These are phyloP conservation scores for Aristolochia contorta DNA, from an alignment of 164 flowering plant genomes.

Conservation along the genomic window DNA sequence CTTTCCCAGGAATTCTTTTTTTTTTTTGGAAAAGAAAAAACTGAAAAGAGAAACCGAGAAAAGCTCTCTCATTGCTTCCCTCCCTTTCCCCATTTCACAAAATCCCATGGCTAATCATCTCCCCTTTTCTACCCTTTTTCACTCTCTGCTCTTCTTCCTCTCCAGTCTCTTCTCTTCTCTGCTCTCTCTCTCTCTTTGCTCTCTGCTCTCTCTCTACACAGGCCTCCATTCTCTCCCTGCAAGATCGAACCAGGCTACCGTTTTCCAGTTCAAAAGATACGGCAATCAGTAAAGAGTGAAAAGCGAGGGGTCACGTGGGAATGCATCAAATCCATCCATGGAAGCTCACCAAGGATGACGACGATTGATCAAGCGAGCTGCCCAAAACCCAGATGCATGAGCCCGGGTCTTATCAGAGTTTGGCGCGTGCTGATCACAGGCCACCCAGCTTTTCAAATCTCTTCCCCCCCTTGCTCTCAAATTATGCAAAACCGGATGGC, in stretches of 20 bases:
- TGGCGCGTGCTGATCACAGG: too few relatives aligned
- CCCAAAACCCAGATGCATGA: too few relatives aligned
- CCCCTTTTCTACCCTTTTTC: background rate
- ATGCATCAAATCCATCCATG: too few relatives aligned
- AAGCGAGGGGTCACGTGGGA: background rate
- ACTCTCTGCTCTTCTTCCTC: background rate
- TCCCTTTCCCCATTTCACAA: conserved; percentile 4
- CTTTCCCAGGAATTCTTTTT: conserved; percentile 2
- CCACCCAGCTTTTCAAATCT: too few relatives aligned
- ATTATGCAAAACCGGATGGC: too few relatives aligned
- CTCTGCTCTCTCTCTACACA: background rate
- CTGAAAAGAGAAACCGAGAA: background rate
- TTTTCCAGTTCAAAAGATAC: background rate
- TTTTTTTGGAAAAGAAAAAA: background rate
- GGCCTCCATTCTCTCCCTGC: background rate
- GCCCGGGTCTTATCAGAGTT: too few relatives aligned
- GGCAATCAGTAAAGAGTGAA: background rate
- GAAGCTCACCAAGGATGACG: too few relatives aligned
- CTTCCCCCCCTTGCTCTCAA: too few relatives aligned
- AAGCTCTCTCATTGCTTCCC: background rate
- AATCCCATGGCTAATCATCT: conserved; percentile 9
- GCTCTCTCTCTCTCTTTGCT: background rate
- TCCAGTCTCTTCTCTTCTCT: background rate
- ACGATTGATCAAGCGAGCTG: too few relatives aligned
- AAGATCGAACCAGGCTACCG: background rate